A percentile compares a stretch with the other conserved stretches of the same genome.
Evolutionary conservation across 768 basidiomycete genomes (phyloP).

Genomic region (Infundibulicybe gibba): DNA sequence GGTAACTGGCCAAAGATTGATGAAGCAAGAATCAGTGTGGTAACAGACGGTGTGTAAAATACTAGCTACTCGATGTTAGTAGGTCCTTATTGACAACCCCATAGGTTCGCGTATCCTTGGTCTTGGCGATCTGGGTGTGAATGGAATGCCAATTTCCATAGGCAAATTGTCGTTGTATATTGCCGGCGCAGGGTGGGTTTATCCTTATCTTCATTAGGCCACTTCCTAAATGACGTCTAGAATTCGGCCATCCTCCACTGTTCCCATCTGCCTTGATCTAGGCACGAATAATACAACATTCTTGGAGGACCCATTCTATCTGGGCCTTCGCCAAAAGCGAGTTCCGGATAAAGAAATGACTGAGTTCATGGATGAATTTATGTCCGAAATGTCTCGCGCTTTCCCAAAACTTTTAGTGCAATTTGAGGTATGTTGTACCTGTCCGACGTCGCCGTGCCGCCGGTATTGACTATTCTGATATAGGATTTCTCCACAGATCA

Average conservation of each 20-base stretch:
- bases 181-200: conserved; percentile 78
- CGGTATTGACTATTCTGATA: background rate
- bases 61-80: conserved; percentile 1
- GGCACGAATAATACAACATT: conserved; percentile 83
- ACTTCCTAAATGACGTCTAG: conserved; percentile 26
- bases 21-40: conserved; percentile 85
- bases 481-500: conserved; percentile 92
- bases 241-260: conserved; percentile 71
- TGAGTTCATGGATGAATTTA: conserved; percentile 92
- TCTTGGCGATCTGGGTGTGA: conserved; percentile 78
- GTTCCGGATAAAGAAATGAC: conserved; percentile 61
- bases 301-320: conserved; percentile 85
- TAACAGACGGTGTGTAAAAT: conserved; percentile 72
- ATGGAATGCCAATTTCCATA: conserved; percentile 85
- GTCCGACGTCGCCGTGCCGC: background rate
- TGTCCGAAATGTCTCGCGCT: conserved; percentile 68
- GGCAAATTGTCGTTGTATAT: conserved; percentile 93
- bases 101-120: conserved; percentile 85
- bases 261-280: conserved; percentile 85
- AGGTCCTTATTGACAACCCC: conserved; percentile 19
- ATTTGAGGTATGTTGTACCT: conserved; percentile 54
- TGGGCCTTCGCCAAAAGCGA: conserved; percentile 76
- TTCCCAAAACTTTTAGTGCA: conserved; percentile 86
- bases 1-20: conserved; percentile 68
- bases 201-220: conserved; percentile 5